phyloP scores from a whole-genome alignment of 768 basidiomycete genomes.

The Daedaleopsis sinensis region DNA sequence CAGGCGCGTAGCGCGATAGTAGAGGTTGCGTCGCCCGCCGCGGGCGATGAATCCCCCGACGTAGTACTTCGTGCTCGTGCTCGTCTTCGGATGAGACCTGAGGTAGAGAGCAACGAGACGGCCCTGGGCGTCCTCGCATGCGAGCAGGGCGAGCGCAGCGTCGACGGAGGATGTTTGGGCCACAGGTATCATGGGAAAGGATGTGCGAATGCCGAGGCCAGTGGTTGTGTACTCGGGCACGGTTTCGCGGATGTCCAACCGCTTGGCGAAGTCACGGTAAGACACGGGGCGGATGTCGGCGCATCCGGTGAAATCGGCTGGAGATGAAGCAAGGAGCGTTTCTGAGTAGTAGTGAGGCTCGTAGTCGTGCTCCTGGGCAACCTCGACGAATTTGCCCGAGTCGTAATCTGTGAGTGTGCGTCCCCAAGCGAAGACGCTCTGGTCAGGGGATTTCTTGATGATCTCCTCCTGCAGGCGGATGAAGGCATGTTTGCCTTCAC shows the following conservation, averaged over 20 bases:
- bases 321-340: conserved; percentile 15
- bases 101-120: conserved; percentile 13
- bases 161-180: neutral
- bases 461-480: conserved; percentile 14
- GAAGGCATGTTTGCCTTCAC: conserved; percentile 13
- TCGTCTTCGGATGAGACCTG: neutral
- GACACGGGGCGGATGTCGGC: conserved; percentile 9
- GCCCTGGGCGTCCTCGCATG: conserved; percentile 6
- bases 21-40: conserved; percentile 6
- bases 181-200: conserved; percentile 8
- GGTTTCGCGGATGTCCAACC: neutral
- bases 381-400: conserved; percentile 1
- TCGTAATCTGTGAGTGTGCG: neutral
- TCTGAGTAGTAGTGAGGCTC: neutral
- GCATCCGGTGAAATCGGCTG: conserved; percentile 4
- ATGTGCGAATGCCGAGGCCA: conserved; percentile 7
- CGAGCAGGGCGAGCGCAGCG: conserved; percentile 7
- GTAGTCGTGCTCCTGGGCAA: conserved; percentile 13
- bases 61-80: neutral
- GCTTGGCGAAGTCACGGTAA: neutral
- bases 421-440: conserved; percentile 17
- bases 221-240: conserved; percentile 12
- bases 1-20: conserved; percentile 10
- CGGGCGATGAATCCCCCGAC: conserved; percentile 16
- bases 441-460: conserved; percentile 9